Conservation (phyloP, 2,329 filamentous ascomycete species). For the Aotearoamyces nothofagi region DNA sequence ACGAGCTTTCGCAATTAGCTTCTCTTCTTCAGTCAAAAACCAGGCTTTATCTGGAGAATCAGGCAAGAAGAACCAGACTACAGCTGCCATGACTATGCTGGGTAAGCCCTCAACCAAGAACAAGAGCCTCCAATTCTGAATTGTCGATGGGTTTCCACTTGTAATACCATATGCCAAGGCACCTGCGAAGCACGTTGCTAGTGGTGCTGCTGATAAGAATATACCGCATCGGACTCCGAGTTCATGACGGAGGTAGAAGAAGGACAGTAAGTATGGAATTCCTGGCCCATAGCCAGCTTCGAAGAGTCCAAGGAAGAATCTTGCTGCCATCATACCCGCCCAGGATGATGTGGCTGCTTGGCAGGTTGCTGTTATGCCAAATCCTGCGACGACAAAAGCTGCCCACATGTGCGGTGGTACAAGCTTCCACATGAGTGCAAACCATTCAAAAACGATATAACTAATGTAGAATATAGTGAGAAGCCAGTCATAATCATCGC, state of each 20-base stretch:
- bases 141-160: slow-evolving; percentile 34
- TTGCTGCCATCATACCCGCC: slow-evolving; percentile 22
- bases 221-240: slow-evolving; percentile 54
- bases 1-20: slow-evolving; percentile 34
- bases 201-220: slow-evolving; percentile 46
- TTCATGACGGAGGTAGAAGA: slow-evolving; percentile 33
- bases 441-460: slow-evolving; percentile 25
- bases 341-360: slow-evolving; percentile 20
- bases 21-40: slow-evolving; percentile 28
- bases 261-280: slow-evolving; percentile 25
- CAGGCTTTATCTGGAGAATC: slow-evolving; percentile 34
- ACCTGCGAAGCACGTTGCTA: slow-evolving; percentile 54
- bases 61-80: slow-evolving; percentile 38
- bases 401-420: slow-evolving; percentile 23
- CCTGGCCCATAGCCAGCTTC: slow-evolving; percentile 29
- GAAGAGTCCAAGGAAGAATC: slow-evolving; percentile 27
- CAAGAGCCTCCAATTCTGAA: slow-evolving; percentile 48
- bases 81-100: slow-evolving; percentile 34
- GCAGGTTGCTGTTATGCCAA: slow-evolving; percentile 10
- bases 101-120: slow-evolving; percentile 52
- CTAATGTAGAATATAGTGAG: slow-evolving; percentile 24
- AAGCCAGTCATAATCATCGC: slow-evolving; percentile 25
- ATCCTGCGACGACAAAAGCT: slow-evolving; percentile 18
- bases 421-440: slow-evolving; percentile 23
- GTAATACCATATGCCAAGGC: slow-evolving; percentile 56